Percentiles rank a stretch among this genome's conserved stretches.
phyloP scores from a whole-genome alignment of 192 early-diverging fungal species.

The Dispira parvispora region DNA sequence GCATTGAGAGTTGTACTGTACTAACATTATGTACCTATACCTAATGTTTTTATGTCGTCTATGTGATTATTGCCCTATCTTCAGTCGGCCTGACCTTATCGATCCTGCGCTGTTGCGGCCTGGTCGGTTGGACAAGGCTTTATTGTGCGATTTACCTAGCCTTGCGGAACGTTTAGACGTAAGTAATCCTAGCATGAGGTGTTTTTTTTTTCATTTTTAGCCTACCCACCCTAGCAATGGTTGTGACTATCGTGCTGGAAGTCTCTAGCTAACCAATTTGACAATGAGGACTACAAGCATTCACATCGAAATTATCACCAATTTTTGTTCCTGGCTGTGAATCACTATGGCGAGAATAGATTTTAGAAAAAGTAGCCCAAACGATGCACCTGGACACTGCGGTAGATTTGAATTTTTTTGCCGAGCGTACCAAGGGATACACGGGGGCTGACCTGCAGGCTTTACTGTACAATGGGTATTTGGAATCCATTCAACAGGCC shows the following conservation, averaged over 20 bases:
- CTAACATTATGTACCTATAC: too few species aligned
- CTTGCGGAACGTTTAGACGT: constrained; percentile 52
- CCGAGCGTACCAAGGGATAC: constrained; percentile 50
- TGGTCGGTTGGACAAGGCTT: constrained; percentile 64
- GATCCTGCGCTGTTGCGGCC: constrained; percentile 69
- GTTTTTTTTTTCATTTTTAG: background rate
- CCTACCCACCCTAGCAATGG: constrained; percentile 5
- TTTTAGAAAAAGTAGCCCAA: constrained; percentile 53
- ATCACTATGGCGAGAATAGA: constrained; percentile 22
- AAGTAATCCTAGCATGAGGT: background rate
- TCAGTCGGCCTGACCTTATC: constrained; percentile 65
- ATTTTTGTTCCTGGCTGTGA: constrained; percentile 4
- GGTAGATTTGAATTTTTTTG: constrained; percentile 46
- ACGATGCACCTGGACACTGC: constrained; percentile 46
- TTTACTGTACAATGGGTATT: constrained; percentile 77
- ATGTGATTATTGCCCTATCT: too few species aligned
- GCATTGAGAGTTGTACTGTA: too few species aligned
- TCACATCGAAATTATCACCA: background rate
- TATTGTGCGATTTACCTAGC: constrained; percentile 75
- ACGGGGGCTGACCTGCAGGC: constrained; percentile 93
- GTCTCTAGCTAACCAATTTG: too few species aligned
- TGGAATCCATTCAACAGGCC: constrained; percentile 69
- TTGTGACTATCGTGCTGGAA: background rate
- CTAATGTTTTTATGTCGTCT: too few species aligned
- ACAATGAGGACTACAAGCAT: too few species aligned